phyloP scores from a whole-genome alignment of 2,329 filamentous ascomycete species.

The Emydomyces testavorans region DNA sequence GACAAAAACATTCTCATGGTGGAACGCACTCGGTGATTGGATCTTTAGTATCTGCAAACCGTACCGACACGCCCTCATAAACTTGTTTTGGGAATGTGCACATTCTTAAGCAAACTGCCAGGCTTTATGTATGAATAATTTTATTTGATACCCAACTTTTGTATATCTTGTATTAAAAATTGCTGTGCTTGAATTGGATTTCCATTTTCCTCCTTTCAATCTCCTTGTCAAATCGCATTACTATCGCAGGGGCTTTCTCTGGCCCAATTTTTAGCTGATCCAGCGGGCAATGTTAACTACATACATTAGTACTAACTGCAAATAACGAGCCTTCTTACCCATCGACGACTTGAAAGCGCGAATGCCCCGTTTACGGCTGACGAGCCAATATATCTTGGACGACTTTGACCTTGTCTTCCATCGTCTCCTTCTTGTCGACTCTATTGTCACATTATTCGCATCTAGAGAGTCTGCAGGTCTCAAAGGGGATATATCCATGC shows the following conservation, averaged over 20 bases:
- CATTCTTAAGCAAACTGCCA: background rate
- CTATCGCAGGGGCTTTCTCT: too few relatives aligned
- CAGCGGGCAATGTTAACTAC: too few relatives aligned
- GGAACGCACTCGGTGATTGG: too few relatives aligned
- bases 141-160: background rate
- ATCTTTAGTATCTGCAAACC: too few relatives aligned
- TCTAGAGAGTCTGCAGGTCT: background rate
- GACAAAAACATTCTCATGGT: too few relatives aligned
- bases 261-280: too few relatives aligned
- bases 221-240: too few relatives aligned
- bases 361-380: constrained; percentile 14
- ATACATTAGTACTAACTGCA: too few relatives aligned
- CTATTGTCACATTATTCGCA: constrained; percentile 32
- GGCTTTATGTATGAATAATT: background rate
- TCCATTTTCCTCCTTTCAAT: background rate
- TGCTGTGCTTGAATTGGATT: background rate
- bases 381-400: constrained; percentile 44
- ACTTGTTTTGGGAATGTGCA: background rate
- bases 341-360: too few relatives aligned
- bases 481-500: too few relatives aligned
- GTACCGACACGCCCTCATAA: too few relatives aligned
- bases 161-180: background rate
- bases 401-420: constrained; percentile 63
- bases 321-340: too few relatives aligned
- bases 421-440: constrained; percentile 75